Evolutionary conservation across 306 rosid genomes (phyloP).

Genomic region (Spatholobus suberectus): DNA sequence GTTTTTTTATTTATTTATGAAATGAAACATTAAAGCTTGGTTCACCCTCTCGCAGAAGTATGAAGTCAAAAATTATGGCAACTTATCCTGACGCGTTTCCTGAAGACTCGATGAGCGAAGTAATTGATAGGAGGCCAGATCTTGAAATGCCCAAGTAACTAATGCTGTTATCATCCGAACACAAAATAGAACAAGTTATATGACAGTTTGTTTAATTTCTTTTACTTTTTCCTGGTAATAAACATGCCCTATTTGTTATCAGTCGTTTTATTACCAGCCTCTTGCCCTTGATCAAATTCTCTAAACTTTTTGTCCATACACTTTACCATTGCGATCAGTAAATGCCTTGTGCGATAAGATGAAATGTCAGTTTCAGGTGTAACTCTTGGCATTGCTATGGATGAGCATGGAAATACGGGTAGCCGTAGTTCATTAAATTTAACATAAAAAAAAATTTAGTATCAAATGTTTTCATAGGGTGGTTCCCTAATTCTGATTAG

Average conservation of each 20-base stretch:
- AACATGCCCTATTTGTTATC: background rate
- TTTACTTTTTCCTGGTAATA: background rate
- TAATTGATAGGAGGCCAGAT: conserved; percentile 82
- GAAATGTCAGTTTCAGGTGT: too few relatives aligned
- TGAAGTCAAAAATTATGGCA: conserved; percentile 77
- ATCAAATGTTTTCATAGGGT: too few relatives aligned
- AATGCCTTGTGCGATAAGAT: too few relatives aligned
- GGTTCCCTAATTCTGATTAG: too few relatives aligned
- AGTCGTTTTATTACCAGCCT: background rate
- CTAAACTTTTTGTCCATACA: background rate
- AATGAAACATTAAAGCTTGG: background rate
- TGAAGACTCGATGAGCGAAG: conserved; percentile 57
- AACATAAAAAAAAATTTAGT: too few relatives aligned
- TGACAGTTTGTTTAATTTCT: background rate
- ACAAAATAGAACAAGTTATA: background rate
- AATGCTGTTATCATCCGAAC: background rate
- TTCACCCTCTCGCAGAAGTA: conserved; percentile 59
- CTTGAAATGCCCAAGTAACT: conserved; percentile 77
- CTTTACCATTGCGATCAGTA: background rate
- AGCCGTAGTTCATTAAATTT: too few relatives aligned
- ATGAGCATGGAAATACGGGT: too few relatives aligned
- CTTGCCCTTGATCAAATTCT: background rate
- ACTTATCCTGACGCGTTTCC: conserved; percentile 90
- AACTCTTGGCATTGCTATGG: too few relatives aligned
- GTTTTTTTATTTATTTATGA: background rate